Evolutionary conservation across 2,329 filamentous ascomycete species (phyloP).

Genomic region (Harringtonia lauricola): DNA sequence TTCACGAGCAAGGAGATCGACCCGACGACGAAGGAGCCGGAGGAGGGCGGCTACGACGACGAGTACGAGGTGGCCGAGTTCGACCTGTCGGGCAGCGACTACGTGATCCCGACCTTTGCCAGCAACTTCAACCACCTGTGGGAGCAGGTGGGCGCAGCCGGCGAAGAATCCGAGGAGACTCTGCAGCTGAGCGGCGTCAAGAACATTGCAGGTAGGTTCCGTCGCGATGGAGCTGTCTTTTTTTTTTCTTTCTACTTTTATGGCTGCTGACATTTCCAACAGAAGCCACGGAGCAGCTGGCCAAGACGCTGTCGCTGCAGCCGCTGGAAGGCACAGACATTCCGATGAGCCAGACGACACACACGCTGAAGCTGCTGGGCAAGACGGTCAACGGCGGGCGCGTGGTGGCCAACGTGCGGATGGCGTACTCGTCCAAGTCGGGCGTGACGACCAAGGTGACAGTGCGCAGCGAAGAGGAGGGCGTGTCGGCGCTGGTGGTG

Average conservation of each 20-base stretch:
- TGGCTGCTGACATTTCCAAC: constrained; percentile 13
- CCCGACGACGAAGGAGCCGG: constrained; percentile 82
- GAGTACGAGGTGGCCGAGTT: constrained; percentile 96
- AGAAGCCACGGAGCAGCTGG: constrained; percentile 89
- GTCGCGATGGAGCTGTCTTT: background rate
- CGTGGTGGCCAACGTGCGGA: constrained; percentile 77
- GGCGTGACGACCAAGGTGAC: constrained; percentile 95
- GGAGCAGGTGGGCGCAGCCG: constrained; percentile 83
- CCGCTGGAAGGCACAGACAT: constrained; percentile 92
- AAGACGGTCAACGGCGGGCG: constrained; percentile 88
- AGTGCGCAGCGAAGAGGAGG: constrained; percentile 84
- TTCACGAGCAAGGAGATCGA: constrained; percentile 99
- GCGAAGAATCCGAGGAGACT: constrained; percentile 86
- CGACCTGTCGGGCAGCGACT: constrained; percentile 83
- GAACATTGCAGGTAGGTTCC: constrained; percentile 72
- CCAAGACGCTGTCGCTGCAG: constrained; percentile 79
- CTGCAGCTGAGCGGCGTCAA: constrained; percentile 79
- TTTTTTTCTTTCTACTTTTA: constrained; percentile 2
- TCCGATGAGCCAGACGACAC: constrained; percentile 75
- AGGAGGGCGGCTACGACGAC: constrained; percentile 88
- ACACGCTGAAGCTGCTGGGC: constrained; percentile 90
- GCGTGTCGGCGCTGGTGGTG: constrained; percentile 74
- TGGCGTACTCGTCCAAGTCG: constrained; percentile 87
- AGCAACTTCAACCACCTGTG: constrained; percentile 93
- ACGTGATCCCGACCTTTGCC: constrained; percentile 85